These are phyloP conservation scores for Jackrogersella minutella DNA, from an alignment of 495 filamentous ascomycete species.

Conservation along the genomic window DNA sequence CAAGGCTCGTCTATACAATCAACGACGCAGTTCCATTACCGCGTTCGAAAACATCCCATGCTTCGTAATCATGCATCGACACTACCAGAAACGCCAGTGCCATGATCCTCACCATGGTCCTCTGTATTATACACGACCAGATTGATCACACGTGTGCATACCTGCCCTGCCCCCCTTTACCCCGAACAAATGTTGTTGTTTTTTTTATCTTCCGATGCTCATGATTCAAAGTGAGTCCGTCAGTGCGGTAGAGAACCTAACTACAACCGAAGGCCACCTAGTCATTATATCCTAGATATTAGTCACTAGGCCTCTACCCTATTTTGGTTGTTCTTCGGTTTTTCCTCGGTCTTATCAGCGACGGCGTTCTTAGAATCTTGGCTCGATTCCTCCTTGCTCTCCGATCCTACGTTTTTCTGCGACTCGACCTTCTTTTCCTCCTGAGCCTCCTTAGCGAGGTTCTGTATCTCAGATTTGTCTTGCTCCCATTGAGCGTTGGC, in stretches of 20 bases:
- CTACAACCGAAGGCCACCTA: constrained; percentile 11
- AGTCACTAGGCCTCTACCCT: constrained; percentile 39
- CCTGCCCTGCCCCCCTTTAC: constrained; percentile 12
- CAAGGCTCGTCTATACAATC: constrained; percentile 38
- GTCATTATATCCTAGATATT: constrained; percentile 25
- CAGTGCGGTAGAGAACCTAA: constrained; percentile 1
- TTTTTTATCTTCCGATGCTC: constrained; percentile 20
- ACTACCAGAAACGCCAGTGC: constrained; percentile 46
- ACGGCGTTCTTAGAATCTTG: constrained; percentile 44
- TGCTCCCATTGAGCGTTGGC: constrained; percentile 78
- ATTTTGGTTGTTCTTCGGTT: constrained; percentile 38
- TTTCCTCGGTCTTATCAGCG: constrained; percentile 39
- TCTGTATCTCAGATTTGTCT: constrained; percentile 78
- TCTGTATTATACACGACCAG: constrained; percentile 43
- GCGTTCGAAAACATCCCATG: constrained; percentile 36
- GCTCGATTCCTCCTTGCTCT: constrained; percentile 30
- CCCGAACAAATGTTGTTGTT: constrained; percentile 15
- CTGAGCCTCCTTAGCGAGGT: constrained; percentile 64
- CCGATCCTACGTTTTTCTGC: constrained; percentile 22
- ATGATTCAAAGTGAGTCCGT: constrained; percentile 10
- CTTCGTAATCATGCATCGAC: constrained; percentile 46
- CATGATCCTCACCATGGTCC: constrained; percentile 42
- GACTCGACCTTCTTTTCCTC: constrained; percentile 44
- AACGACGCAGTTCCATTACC: constrained; percentile 34
- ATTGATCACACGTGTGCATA: constrained; percentile 23